These are phyloP conservation scores for Amylostereum areolatum DNA, from an alignment of 1,284 basidiomycete genomes.

Conservation along the genomic window DNA sequence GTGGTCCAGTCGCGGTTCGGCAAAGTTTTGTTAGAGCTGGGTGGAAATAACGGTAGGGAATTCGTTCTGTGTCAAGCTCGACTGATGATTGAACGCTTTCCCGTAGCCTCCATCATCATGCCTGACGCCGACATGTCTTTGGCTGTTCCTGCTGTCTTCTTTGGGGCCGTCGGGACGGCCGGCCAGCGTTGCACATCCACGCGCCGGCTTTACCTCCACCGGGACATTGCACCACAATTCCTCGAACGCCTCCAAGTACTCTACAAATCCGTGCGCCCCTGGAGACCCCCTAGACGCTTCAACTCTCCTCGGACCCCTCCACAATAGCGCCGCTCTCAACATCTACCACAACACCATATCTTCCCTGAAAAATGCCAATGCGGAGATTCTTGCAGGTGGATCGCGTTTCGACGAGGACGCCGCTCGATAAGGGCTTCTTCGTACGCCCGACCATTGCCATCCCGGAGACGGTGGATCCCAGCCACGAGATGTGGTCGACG, in stretches of 20 bases:
- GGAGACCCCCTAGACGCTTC: slow-evolving; percentile 75
- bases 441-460: slow-evolving; percentile 85
- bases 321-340: slow-evolving; percentile 62
- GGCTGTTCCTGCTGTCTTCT: slow-evolving; percentile 86
- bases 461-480: slow-evolving; percentile 48
- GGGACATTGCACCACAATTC: slow-evolving; percentile 71
- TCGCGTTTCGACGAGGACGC: slow-evolving; percentile 36
- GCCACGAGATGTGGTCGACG: slow-evolving; percentile 64
- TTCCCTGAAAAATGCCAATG: slow-evolving; percentile 59
- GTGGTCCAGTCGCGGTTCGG: slow-evolving; percentile 78
- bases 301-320: slow-evolving; percentile 86
- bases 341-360: slow-evolving; percentile 63
- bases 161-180: slow-evolving; percentile 91
- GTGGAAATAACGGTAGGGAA: slow-evolving; percentile 83
- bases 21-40: slow-evolving; percentile 84
- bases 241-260: slow-evolving; percentile 68
- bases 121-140: slow-evolving; percentile 88
- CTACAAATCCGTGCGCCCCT: slow-evolving; percentile 63
- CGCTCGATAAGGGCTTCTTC: slow-evolving; percentile 70
- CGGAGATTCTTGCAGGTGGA: slow-evolving; percentile 75
- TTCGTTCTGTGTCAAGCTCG: neutral
- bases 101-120: slow-evolving; percentile 81
- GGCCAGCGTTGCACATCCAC: slow-evolving; percentile 96
- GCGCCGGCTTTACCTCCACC: slow-evolving; percentile 84
- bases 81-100: neutral